Percentiles rank a stretch among this genome's conserved stretches.
Conservation (phyloP, 306 rosid genomes). For the Malus asiatica region DNA sequence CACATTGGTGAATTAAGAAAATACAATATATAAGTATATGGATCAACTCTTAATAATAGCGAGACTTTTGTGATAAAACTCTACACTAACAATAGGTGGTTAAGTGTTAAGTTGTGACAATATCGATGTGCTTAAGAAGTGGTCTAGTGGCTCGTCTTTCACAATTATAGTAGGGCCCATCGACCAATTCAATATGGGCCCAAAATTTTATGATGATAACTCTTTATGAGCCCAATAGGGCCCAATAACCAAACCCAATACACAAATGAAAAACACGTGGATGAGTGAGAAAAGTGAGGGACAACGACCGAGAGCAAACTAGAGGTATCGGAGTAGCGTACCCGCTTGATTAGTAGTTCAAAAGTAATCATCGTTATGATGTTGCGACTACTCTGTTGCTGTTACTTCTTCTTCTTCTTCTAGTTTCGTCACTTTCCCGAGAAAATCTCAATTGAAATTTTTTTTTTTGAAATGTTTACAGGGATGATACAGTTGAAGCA, state of each 20-base stretch:
- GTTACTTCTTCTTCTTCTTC: not conserved
- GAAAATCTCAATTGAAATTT: not conserved
- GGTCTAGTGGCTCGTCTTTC: too few relatives aligned
- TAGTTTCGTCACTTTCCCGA: not conserved
- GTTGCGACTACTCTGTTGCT: not conserved
- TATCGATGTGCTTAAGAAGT: too few relatives aligned
- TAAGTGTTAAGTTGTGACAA: too few relatives aligned
- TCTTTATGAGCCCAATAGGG: not conserved
- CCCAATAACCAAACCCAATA: not conserved
- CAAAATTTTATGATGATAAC: not conserved
- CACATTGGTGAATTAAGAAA: too few relatives aligned
- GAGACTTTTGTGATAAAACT: too few relatives aligned
- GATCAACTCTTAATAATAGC: too few relatives aligned
- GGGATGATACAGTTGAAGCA: too few relatives aligned
- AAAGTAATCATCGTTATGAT: slow-evolving; percentile 1
- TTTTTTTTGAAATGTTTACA: not conserved
- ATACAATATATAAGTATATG: too few relatives aligned
- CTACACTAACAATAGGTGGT: too few relatives aligned
- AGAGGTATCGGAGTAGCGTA: not conserved
- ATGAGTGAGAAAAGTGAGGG: not conserved
- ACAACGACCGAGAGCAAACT: not conserved
- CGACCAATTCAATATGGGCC: too few relatives aligned
- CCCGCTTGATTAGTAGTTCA: slow-evolving; percentile 15
- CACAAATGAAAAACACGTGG: not conserved
- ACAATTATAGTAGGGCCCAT: not conserved